Percentiles rank a stretch among this genome's conserved stretches.
Evolutionary conservation across 2,329 filamentous ascomycete species (phyloP).

Genomic region (Colletotrichum shisoi): DNA sequence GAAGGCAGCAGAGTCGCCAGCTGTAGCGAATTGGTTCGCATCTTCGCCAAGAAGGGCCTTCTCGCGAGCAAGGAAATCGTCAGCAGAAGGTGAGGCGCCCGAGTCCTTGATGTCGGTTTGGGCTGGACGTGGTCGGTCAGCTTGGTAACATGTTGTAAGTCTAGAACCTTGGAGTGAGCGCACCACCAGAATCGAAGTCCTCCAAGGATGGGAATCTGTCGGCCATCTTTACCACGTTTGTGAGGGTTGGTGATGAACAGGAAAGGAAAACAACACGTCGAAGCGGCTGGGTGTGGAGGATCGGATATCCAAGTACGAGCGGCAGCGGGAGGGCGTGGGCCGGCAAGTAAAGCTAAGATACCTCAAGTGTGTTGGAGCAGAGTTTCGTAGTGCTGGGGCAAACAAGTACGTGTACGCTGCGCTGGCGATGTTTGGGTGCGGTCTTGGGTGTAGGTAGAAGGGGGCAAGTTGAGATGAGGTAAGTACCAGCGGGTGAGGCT

Average conservation of each 20-base stretch:
- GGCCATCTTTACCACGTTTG: slow-evolving; percentile 64
- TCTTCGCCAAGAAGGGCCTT: slow-evolving; percentile 91
- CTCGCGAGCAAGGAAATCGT: slow-evolving; percentile 92
- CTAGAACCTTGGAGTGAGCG: background rate
- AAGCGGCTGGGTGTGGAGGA: slow-evolving; percentile 69
- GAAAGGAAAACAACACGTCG: slow-evolving; percentile 67
- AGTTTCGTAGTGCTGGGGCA: background rate
- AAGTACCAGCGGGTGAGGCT: slow-evolving; percentile 13
- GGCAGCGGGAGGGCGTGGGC: background rate
- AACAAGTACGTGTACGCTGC: background rate
- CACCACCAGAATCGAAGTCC: slow-evolving; percentile 75
- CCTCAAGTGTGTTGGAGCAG: background rate
- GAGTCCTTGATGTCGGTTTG: slow-evolving; percentile 71
- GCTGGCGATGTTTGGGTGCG: background rate
- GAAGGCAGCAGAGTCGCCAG: slow-evolving; percentile 72
- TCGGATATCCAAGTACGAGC: slow-evolving; percentile 17
- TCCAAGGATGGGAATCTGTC: slow-evolving; percentile 82
- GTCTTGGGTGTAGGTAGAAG: background rate
- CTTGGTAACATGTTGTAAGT: background rate
- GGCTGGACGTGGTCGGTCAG: slow-evolving; percentile 56
- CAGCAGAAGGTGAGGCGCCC: slow-evolving; percentile 66
- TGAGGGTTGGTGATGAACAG: slow-evolving; percentile 19
- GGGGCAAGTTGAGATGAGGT: slow-evolving; percentile 5
- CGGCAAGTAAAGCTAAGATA: background rate
- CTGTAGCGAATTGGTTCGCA: slow-evolving; percentile 85